A percentile compares a stretch with the other conserved stretches of the same genome.
These are phyloP conservation scores for Fagopyrum homotropicum DNA, from an alignment of 148 eudicot species.

Conservation along the genomic window DNA sequence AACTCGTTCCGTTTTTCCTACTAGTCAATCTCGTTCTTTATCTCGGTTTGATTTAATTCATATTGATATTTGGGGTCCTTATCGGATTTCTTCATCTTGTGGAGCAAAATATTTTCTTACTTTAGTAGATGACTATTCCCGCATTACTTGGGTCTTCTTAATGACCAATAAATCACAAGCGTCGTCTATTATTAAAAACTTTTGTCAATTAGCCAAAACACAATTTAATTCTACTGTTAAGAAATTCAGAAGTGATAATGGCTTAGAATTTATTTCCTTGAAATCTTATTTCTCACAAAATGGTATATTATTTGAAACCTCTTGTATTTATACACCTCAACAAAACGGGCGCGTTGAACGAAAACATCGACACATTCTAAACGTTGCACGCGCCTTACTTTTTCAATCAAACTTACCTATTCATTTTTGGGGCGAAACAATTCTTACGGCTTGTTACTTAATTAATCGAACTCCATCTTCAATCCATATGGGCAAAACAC, in stretches of 20 bases:
- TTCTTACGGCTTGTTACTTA: background rate
- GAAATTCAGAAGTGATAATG: constrained; percentile 6
- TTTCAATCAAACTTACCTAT: constrained; percentile 13
- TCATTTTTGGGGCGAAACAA: constrained; percentile 5
- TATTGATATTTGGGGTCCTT: constrained; percentile 15
- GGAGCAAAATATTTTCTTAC: constrained; percentile 6
- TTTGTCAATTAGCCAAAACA: background rate
- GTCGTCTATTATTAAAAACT: background rate
- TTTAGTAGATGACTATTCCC: constrained; percentile 1
- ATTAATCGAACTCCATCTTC: background rate
- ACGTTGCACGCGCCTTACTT: background rate
- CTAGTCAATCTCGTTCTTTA: background rate
- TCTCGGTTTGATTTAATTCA: constrained; percentile 7
- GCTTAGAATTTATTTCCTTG: background rate
- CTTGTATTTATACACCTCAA: constrained; percentile 1
- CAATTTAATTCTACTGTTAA: background rate
- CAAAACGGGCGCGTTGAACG: constrained; percentile 1
- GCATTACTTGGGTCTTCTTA: background rate
- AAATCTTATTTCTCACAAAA: background rate
- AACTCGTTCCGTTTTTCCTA: background rate
- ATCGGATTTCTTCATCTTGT: background rate
- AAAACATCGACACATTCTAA: constrained; percentile 11
- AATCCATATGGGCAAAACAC: background rate
- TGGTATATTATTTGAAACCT: background rate
- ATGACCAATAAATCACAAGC: background rate